phyloP scores from a whole-genome alignment of 2,329 filamentous ascomycete genomes.

The Scopulariopsis brevicaulis region DNA sequence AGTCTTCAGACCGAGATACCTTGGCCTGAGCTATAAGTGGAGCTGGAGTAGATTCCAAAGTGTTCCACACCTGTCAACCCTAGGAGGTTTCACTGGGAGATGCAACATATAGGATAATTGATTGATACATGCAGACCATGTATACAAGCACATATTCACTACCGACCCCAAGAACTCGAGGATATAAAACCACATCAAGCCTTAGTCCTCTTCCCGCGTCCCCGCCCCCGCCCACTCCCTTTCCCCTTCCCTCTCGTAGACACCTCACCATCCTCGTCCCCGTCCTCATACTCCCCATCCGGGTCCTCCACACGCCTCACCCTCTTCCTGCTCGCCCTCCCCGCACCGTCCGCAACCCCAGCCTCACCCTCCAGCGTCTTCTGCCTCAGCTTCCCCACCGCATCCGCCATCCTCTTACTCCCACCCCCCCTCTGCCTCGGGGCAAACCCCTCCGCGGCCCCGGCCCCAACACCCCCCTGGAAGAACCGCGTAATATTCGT shows the following conservation, averaged over 20 bases:
- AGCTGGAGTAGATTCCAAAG: too few relatives aligned
- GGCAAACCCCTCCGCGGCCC: slow-evolving; percentile 55
- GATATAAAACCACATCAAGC: neutral
- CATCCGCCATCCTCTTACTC: slow-evolving; percentile 66
- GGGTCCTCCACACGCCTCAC: neutral
- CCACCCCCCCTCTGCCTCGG: slow-evolving; percentile 54
- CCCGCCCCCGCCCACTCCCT: neutral
- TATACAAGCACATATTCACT: too few relatives aligned
- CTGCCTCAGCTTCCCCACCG: slow-evolving; percentile 52
- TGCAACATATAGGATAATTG: too few relatives aligned
- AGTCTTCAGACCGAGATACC: too few relatives aligned
- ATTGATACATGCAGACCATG: neutral
- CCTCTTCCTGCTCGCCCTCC: neutral
- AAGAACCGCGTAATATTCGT: slow-evolving; percentile 94
- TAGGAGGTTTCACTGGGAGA: too few relatives aligned
- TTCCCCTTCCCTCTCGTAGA: neutral
- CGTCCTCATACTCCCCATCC: neutral
- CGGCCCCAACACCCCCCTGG: slow-evolving; percentile 59
- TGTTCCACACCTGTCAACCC: too few relatives aligned
- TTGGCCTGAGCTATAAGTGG: too few relatives aligned
- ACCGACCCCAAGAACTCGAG: neutral
- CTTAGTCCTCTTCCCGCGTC: neutral
- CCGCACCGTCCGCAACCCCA: neutral
- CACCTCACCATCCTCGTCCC: neutral
- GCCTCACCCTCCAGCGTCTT: slow-evolving; percentile 1